Evolutionary conservation across 2,329 filamentous ascomycete species (phyloP).

Genomic region (Pseudomassariella vexata): DNA sequence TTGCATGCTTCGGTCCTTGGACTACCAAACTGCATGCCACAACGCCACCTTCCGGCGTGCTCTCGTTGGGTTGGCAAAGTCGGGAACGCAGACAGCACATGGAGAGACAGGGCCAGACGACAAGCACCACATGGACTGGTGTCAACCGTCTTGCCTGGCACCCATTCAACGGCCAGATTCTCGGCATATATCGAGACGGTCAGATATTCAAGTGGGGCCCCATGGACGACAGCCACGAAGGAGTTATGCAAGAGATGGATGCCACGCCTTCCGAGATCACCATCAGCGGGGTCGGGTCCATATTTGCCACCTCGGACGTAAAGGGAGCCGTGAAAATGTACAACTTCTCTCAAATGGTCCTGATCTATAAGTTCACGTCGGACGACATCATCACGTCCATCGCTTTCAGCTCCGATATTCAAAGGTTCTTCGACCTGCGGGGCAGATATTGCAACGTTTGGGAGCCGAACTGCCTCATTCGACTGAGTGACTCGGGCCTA

Average conservation of each 20-base stretch:
- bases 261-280: slow-evolving; percentile 7
- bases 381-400: slow-evolving; percentile 11
- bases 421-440: slow-evolving; percentile 14
- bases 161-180: slow-evolving; percentile 12
- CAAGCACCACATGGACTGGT: too few species aligned
- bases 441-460: slow-evolving; percentile 15
- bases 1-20: slow-evolving; percentile 10
- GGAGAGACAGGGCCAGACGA: too few species aligned
- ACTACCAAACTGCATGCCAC: slow-evolving; percentile 9
- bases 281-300: slow-evolving; percentile 10
- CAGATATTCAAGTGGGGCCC: slow-evolving; percentile 19
- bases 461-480: slow-evolving; percentile 14
- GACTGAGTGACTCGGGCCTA: too few species aligned
- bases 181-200: slow-evolving; percentile 16
- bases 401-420: slow-evolving; percentile 13
- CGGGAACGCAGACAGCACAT: slow-evolving; percentile 1
- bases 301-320: slow-evolving; percentile 12
- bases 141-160: slow-evolving; percentile 19
- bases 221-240: slow-evolving; percentile 11
- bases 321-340: slow-evolving; percentile 13
- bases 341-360: slow-evolving; percentile 9
- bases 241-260: slow-evolving; percentile 8
- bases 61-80: slow-evolving; percentile 3
- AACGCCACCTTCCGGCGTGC: background rate
- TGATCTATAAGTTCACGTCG: slow-evolving; percentile 14